Conservation (phyloP, 805 yeast genomes). For the Lipomyces japonicus region DNA sequence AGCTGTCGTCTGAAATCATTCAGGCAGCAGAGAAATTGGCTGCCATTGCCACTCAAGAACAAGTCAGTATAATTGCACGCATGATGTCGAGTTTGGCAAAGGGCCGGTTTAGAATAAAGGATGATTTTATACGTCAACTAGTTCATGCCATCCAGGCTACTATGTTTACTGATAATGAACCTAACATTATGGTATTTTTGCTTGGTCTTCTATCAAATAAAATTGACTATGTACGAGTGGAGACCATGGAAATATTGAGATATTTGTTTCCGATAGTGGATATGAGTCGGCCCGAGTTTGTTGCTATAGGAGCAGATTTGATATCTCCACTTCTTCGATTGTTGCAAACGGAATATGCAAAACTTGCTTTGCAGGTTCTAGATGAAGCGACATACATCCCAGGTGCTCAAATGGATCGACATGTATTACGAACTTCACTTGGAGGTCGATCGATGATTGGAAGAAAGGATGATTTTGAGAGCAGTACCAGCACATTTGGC, state of each 20-base stretch:
- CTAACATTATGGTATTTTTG: conserved; percentile 68
- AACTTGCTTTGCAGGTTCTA: conserved; percentile 80
- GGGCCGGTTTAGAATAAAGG: conserved; percentile 79
- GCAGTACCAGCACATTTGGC: conserved; percentile 86
- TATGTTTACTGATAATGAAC: conserved; percentile 71
- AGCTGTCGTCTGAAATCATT: conserved; percentile 49
- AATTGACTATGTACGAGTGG: conserved; percentile 71
- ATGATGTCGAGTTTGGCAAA: conserved; percentile 73
- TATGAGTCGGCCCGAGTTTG: conserved; percentile 69
- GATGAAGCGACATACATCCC: conserved; percentile 83
- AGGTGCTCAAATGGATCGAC: conserved; percentile 86
- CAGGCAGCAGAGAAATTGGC: conserved; percentile 56
- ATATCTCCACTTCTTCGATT: conserved; percentile 84
- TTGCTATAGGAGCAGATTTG: conserved; percentile 90
- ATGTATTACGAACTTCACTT: conserved; percentile 83
- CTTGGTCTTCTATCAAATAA: conserved; percentile 77
- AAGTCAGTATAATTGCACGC: conserved; percentile 59
- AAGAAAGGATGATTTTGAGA: conserved; percentile 69
- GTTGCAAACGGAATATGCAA: conserved; percentile 77
- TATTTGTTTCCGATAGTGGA: conserved; percentile 74
- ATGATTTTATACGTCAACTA: conserved; percentile 80
- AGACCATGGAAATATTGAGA: conserved; percentile 72
- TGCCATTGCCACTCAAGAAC: conserved; percentile 55
- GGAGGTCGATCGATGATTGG: conserved; percentile 63
- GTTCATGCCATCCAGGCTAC: conserved; percentile 62